Base-by-base conservation (phyloP, 768 basidiomycete genomes). In the Naematelia aurantialba region DNA sequence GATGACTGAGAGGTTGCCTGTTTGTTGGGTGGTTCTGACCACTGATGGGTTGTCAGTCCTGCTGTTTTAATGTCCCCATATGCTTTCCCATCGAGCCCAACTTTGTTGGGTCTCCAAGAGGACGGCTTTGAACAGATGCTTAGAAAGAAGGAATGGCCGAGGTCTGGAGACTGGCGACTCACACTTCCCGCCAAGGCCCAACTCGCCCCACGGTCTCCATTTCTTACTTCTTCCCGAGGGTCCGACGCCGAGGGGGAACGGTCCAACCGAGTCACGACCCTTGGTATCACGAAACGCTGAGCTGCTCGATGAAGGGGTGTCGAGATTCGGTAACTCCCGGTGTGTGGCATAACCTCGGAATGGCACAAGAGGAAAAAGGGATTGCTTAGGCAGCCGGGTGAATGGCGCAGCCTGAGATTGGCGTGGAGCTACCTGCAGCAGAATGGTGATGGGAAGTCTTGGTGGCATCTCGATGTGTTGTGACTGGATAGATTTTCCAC, bases 231-330 rank as follows among this genome's bases (percentile, higher is more conserved):
- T 53, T 12, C 70, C 72, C 60, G 69, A 63, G 2, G 69, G 49
- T 42, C 75, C 75, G n/a, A 73, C 71, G 25, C 76, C 76, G 19
- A 77, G 59, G 8, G 72, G 72, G 54, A 77, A 74, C 29, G 76
- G 76, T 22, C 76, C 73, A 0, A 75, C 69, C 19, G 52, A 61
- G 46, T 62, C 63, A 17, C 19, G 27, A 5, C 64, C 64, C 24
- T 56, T 55, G 25, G 58, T 51, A n/a, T 45, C 34, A 39, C 34
- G 34, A 39, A 39, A 39, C 17, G 34, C 17, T 17, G 34, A 39
- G 17, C 34, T 39, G 34, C 34, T 39, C 17, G 34, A 39, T 39
- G 34, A 39, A 8, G 34, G 34, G 8, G 34, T 39, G 34, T 39
- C 34, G 8, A 39, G 34, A 17, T 39, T 39, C 4, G 61, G 61